phyloP scores from a whole-genome alignment of 129 eudicot species.

The Saussurea involucrata region DNA sequence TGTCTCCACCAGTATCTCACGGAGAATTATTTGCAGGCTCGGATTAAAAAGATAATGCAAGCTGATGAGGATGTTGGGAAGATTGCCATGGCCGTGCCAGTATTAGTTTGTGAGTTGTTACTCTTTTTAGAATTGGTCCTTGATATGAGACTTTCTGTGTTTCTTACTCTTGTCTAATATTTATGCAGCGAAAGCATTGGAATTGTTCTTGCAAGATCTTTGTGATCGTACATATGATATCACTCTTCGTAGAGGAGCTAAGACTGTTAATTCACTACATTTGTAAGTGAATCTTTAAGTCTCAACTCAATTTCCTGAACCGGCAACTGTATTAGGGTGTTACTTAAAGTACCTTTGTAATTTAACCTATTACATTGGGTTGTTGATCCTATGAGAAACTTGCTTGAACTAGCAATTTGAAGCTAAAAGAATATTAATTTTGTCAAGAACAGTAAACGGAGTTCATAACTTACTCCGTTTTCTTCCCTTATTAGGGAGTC shows the following conservation, averaged over 20 bases:
- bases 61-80: slow-evolving; percentile 91
- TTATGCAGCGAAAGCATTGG: slow-evolving; percentile 75
- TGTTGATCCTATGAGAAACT: neutral
- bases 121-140: neutral
- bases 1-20: neutral
- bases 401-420: neutral
- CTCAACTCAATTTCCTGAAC: neutral
- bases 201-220: slow-evolving; percentile 71
- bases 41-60: slow-evolving; percentile 85
- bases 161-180: neutral
- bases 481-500: neutral
- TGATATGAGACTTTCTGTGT: neutral
- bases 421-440: neutral
- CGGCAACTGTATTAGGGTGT: neutral
- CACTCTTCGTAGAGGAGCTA: slow-evolving; percentile 67
- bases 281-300: slow-evolving; percentile 46
- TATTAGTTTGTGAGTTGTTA: slow-evolving; percentile 73
- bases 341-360: neutral
- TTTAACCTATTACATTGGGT: neutral
- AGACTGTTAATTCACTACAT: slow-evolving; percentile 70
- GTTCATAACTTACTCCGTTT: neutral
- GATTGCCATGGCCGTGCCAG: slow-evolving; percentile 92
- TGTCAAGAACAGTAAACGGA: neutral
- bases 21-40: slow-evolving; percentile 41
- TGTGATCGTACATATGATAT: slow-evolving; percentile 78